phyloP scores from a whole-genome alignment of 306 rosid genomes.

The Luffa acutangula region DNA sequence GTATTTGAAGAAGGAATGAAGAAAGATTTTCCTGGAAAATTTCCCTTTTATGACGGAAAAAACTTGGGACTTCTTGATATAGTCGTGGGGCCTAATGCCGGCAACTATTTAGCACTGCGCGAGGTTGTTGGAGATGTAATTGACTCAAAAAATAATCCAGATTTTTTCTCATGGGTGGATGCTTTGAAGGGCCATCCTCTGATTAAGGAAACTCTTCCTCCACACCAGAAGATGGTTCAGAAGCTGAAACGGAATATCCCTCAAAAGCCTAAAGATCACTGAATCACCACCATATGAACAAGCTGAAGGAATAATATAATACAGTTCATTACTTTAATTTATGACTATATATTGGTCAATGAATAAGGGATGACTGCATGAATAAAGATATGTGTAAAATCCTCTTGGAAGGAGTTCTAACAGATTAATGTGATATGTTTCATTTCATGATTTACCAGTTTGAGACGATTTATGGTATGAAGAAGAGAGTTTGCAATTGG shows the following conservation, averaged over 20 bases:
- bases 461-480: neutral
- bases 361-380: neutral
- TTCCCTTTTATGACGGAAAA: conserved; percentile 4
- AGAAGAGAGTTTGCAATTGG: neutral
- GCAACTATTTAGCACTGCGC: conserved; percentile 20
- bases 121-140: conserved; percentile 15
- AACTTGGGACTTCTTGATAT: conserved; percentile 27
- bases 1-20: conserved; percentile 35
- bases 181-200: conserved; percentile 27
- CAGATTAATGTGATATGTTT: neutral
- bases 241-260: neutral
- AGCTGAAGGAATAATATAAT: neutral
- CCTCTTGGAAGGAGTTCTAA: neutral
- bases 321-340: neutral
- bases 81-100: conserved; percentile 19
- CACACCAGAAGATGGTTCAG: conserved; percentile 27
- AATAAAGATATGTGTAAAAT: neutral
- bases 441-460: neutral
- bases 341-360: neutral
- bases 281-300: neutral
- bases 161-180: conserved; percentile 26
- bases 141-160: conserved; percentile 4
- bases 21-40: conserved; percentile 15
- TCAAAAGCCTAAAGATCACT: neutral
- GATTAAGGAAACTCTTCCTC: conserved; percentile 29